Percentiles rank a stretch among this genome's conserved stretches.
Conservation (phyloP, 2,329 filamentous ascomycete species). For the Alternaria viburni region DNA sequence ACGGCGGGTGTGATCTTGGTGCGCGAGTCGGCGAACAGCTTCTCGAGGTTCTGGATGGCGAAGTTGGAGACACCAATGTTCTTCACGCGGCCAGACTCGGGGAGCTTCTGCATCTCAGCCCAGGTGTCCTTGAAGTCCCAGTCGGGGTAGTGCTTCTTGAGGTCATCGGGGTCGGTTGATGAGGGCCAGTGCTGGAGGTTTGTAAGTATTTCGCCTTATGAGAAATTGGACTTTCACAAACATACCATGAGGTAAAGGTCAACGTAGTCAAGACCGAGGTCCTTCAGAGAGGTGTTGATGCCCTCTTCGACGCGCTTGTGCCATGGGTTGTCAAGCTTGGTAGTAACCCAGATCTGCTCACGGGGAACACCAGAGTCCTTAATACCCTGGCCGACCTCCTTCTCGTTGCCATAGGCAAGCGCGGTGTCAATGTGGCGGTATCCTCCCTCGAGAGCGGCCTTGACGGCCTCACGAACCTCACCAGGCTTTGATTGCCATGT, state of each 20-base stretch:
- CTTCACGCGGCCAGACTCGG: conserved; percentile 71
- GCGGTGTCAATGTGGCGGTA: conserved; percentile 82
- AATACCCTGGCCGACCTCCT: conserved; percentile 75
- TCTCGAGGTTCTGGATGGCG: conserved; percentile 79
- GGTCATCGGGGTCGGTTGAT: conserved; percentile 66
- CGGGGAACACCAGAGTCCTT: conserved; percentile 69
- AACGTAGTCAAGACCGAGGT: conserved; percentile 69
- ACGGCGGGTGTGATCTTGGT: conserved; percentile 71
- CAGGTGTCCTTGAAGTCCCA: conserved; percentile 86
- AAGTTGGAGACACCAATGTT: conserved; percentile 91
- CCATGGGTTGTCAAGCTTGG: conserved; percentile 83
- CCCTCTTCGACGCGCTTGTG: conserved; percentile 67
- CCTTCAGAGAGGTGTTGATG: conserved; percentile 65
- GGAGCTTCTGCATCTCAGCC: conserved; percentile 73
- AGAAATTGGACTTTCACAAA: not conserved
- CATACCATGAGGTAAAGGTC: conserved; percentile 70
- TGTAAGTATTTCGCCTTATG: conserved; percentile 1
- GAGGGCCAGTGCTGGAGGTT: conserved; percentile 63
- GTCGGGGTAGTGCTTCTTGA: conserved; percentile 72
- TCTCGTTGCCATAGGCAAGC: conserved; percentile 79
- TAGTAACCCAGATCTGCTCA: conserved; percentile 75
- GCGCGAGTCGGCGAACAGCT: conserved; percentile 67
- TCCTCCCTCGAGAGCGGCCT: conserved; percentile 69
- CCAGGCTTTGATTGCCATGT: conserved; percentile 78
- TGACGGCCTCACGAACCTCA: conserved; percentile 73